Conservation (phyloP, 495 filamentous ascomycete species). For the Podospora pseudopauciseta region DNA sequence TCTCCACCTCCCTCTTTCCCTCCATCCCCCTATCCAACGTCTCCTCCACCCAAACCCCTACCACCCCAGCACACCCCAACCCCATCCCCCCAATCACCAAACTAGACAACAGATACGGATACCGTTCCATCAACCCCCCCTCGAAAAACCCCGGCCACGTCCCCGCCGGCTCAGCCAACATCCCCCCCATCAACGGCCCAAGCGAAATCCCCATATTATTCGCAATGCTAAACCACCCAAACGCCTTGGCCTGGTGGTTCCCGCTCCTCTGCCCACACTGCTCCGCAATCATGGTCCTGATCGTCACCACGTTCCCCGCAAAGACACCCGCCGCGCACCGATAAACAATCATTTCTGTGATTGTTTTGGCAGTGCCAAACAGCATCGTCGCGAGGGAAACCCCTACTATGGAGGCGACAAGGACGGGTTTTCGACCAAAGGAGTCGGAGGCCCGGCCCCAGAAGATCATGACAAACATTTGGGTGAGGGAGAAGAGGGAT, state of each 20-base stretch:
- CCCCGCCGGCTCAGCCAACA: slow-evolving; percentile 56
- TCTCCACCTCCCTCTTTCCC: slow-evolving; percentile 32
- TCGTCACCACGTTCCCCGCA: slow-evolving; percentile 63
- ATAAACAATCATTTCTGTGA: slow-evolving; percentile 65
- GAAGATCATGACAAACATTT: slow-evolving; percentile 52
- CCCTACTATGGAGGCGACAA: slow-evolving; percentile 59
- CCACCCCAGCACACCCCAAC: slow-evolving; percentile 45
- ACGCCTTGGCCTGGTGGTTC: slow-evolving; percentile 66
- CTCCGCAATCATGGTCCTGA: slow-evolving; percentile 69
- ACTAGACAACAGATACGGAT: slow-evolving; percentile 63
- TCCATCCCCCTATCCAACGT: slow-evolving; percentile 33
- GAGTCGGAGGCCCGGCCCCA: slow-evolving; percentile 67
- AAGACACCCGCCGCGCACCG: slow-evolving; percentile 65
- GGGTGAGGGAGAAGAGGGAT: slow-evolving; percentile 65
- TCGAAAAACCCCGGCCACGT: slow-evolving; percentile 57
- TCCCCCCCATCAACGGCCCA: slow-evolving; percentile 62
- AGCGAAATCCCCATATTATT: slow-evolving; percentile 67
- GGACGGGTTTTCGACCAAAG: slow-evolving; percentile 63
- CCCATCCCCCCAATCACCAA: slow-evolving; percentile 51
- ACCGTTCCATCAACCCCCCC: slow-evolving; percentile 55
- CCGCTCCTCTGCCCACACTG: slow-evolving; percentile 60
- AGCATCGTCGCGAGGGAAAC: slow-evolving; percentile 53
- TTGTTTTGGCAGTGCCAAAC: slow-evolving; percentile 58
- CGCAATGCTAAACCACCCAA: slow-evolving; percentile 68
- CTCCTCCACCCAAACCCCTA: slow-evolving; percentile 54